A percentile compares a stretch with the other conserved stretches of the same genome.
Conservation (phyloP, 1,284 basidiomycete species). For the Naganishia cerealis region DNA sequence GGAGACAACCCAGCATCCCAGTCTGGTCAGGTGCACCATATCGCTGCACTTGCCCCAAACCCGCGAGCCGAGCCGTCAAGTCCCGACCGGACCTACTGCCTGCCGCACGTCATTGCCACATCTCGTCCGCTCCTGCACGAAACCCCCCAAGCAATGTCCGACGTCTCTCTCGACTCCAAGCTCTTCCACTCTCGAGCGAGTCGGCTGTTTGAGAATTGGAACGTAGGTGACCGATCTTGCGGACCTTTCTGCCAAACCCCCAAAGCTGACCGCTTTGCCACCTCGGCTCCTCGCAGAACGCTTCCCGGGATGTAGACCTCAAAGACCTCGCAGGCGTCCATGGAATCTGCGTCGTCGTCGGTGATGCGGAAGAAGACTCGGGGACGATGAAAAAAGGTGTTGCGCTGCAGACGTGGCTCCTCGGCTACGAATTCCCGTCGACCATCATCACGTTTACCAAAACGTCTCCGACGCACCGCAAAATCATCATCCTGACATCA, state of each 20-base stretch:
- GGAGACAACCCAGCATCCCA: no score
- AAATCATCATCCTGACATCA: slow-evolving; percentile 78
- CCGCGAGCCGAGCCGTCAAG: no score
- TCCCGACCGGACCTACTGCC: no score
- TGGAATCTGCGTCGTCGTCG: slow-evolving; percentile 73
- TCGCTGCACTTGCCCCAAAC: no score
- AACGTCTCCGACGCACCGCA: slow-evolving; percentile 59
- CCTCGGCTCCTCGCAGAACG: slow-evolving; percentile 57
- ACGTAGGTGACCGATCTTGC: slow-evolving; percentile 58
- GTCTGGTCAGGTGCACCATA: no score
- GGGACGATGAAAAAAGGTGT: slow-evolving; percentile 83
- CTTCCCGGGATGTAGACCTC: slow-evolving; percentile 66
- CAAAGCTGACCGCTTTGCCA: slow-evolving; percentile 27
- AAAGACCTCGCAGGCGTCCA: slow-evolving; percentile 55
- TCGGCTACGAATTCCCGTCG: slow-evolving; percentile 95
- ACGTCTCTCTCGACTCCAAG: slow-evolving; percentile 57
- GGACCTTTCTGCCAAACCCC: neutral
- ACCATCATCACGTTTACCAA: slow-evolving; percentile 78
- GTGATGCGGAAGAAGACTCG: slow-evolving; percentile 79
- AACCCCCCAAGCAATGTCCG: slow-evolving; percentile 49
- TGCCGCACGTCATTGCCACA: no score
- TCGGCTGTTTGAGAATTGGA: slow-evolving; percentile 70
- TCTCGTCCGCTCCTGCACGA: no score
- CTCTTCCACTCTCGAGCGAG: slow-evolving; percentile 68
- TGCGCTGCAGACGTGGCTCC: slow-evolving; percentile 80